These are phyloP conservation scores for Colletotrichum echinochloae DNA, from an alignment of 2,329 filamentous ascomycete genomes.

Conservation along the genomic window DNA sequence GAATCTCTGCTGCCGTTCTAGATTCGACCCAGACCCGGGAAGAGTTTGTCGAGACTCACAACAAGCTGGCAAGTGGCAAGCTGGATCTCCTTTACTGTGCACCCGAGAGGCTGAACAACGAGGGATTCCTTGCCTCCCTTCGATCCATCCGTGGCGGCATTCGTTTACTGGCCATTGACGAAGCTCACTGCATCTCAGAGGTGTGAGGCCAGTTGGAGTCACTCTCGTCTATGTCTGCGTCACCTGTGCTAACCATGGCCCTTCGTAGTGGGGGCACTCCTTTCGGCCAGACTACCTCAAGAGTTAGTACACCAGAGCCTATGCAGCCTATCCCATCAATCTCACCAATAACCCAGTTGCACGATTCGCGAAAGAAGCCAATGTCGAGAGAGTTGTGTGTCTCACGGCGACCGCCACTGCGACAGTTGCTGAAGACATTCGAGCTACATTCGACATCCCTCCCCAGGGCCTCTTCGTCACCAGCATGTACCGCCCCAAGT, in stretches of 20 bases:
- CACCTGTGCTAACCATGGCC: not conserved
- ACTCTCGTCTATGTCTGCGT: not conserved
- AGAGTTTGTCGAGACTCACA: constrained; percentile 54
- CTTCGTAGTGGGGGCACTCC: constrained; percentile 59
- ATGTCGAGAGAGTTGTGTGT: constrained; percentile 69
- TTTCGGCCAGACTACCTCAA: constrained; percentile 65
- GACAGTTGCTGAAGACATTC: constrained; percentile 66
- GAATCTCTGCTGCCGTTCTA: constrained; percentile 64
- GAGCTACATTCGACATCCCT: constrained; percentile 63
- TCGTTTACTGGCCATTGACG: constrained; percentile 67
- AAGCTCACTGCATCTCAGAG: constrained; percentile 70
- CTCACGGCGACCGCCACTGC: constrained; percentile 71
- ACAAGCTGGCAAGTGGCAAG: constrained; percentile 56
- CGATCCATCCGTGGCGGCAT: constrained; percentile 66
- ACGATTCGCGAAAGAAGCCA: constrained; percentile 66
- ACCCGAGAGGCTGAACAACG: constrained; percentile 71
- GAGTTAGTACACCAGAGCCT: constrained; percentile 45
- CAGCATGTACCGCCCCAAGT: constrained; percentile 69
- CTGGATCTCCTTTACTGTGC: constrained; percentile 69
- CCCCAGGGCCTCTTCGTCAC: constrained; percentile 66
- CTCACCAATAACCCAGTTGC: constrained; percentile 54
- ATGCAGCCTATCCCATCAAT: constrained; percentile 36
- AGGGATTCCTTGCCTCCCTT: constrained; percentile 68
- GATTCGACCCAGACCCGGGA: constrained; percentile 67
- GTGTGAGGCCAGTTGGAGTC: constrained; percentile 5